These are phyloP conservation scores for Sordariomycetes sp. DNA, from an alignment of 2,329 filamentous ascomycete genomes.

Conservation along the genomic window DNA sequence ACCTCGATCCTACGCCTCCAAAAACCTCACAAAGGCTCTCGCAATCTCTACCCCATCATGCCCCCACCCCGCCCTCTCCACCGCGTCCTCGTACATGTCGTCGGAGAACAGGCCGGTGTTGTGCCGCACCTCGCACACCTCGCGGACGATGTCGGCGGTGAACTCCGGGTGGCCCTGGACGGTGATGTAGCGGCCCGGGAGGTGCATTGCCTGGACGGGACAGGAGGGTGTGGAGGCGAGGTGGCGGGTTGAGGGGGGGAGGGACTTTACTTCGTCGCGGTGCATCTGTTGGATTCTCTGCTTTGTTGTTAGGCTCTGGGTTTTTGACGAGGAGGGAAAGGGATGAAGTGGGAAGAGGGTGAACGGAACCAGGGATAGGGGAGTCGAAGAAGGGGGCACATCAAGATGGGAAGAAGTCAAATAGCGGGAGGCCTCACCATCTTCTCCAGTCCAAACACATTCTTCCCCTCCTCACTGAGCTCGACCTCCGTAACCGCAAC, in stretches of 20 bases:
- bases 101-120: slow-evolving; percentile 56
- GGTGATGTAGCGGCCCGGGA: slow-evolving; percentile 51
- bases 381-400: background rate
- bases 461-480: slow-evolving; percentile 55
- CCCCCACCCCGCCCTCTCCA: slow-evolving; percentile 47
- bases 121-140: slow-evolving; percentile 53
- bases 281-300: slow-evolving; percentile 78
- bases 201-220: slow-evolving; percentile 69
- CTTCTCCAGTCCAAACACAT: slow-evolving; percentile 55
- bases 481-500: slow-evolving; percentile 58
- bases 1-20: slow-evolving; percentile 28
- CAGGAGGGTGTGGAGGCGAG: slow-evolving; percentile 56
- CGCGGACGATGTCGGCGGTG: slow-evolving; percentile 53
- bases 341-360: background rate
- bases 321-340: background rate
- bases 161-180: slow-evolving; percentile 87
- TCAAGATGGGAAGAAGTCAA: too few species aligned
- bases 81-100: slow-evolving; percentile 53
- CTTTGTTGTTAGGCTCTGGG: background rate
- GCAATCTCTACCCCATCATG: slow-evolving; percentile 75
- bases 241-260: slow-evolving; percentile 45
- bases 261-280: slow-evolving; percentile 56
- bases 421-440: slow-evolving; percentile 23
- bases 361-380: background rate
- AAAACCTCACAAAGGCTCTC: slow-evolving; percentile 62